Conservation (phyloP, 495 filamentous ascomycete species). For the Friedmanniomyces simplex region DNA sequence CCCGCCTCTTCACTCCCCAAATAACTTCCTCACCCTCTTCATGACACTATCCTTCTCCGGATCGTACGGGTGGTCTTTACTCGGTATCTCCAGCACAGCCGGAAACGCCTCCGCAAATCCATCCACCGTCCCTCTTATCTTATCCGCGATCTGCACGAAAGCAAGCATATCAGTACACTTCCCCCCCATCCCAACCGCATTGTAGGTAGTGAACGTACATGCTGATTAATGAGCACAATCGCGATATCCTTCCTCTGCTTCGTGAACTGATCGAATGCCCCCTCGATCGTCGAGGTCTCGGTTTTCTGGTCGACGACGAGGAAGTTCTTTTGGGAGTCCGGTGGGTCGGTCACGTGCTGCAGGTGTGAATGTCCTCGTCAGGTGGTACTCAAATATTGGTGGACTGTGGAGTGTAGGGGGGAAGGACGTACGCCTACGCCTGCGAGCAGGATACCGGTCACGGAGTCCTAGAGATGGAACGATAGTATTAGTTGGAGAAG, state of each 20-base stretch:
- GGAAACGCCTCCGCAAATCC: slow-evolving; percentile 67
- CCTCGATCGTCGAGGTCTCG: slow-evolving; percentile 76
- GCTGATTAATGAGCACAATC: slow-evolving; percentile 93
- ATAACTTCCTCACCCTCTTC: slow-evolving; percentile 77
- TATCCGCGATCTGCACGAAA: slow-evolving; percentile 66
- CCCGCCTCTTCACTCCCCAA: slow-evolving; percentile 51
- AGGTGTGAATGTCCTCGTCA: slow-evolving; percentile 11
- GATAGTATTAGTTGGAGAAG: not conserved
- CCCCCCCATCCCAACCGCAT: not conserved
- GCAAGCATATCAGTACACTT: slow-evolving; percentile 3
- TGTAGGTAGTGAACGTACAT: slow-evolving; percentile 46
- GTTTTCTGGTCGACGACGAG: slow-evolving; percentile 92
- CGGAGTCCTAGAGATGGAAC: slow-evolving; percentile 56
- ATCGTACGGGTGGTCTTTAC: slow-evolving; percentile 98
- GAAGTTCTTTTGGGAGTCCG: slow-evolving; percentile 91
- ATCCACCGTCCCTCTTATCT: slow-evolving; percentile 74
- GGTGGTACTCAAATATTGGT: too few relatives aligned
- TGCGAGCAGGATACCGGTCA: slow-evolving; percentile 87
- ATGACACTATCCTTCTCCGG: slow-evolving; percentile 98
- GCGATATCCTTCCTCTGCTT: slow-evolving; percentile 88
- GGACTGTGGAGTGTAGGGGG: too few relatives aligned
- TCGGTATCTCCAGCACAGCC: slow-evolving; percentile 82
- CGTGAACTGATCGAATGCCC: slow-evolving; percentile 82
- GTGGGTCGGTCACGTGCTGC: slow-evolving; percentile 66
- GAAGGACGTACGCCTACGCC: slow-evolving; percentile 72